These are phyloP conservation scores for Phragmites australis DNA, from an alignment of 176 grass and related monocot genomes.

Conservation along the genomic window DNA sequence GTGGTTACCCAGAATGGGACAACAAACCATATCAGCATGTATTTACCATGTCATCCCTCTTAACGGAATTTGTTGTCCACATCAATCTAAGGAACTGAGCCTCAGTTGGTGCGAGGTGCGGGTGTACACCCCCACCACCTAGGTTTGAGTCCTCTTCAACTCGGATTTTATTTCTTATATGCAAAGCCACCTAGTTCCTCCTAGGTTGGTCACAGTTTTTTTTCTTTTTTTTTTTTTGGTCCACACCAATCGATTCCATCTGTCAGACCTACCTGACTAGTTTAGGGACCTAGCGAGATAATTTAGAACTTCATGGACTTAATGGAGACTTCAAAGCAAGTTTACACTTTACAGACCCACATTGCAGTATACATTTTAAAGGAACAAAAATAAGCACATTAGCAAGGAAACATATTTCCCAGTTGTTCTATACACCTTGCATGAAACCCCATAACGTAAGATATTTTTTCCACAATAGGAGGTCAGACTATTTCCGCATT, in stretches of 20 bases:
- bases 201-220: too few relatives aligned
- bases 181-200: too few relatives aligned
- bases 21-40: neutral
- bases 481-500: neutral
- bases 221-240: too few relatives aligned
- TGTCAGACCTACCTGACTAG: neutral
- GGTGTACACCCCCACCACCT: too few relatives aligned
- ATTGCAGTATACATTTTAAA: conserved; percentile 16
- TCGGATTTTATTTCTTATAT: too few relatives aligned
- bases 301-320: neutral
- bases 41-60: conserved; percentile 5
- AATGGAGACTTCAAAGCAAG: neutral
- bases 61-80: neutral
- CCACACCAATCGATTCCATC: neutral
- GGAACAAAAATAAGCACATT: neutral
- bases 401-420: neutral
- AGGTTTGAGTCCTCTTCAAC: too few relatives aligned
- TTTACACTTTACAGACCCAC: neutral
- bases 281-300: neutral
- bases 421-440: neutral
- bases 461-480: neutral
- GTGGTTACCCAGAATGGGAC: neutral
- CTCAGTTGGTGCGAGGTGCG: too few relatives aligned
- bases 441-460: neutral
- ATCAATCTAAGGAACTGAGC: too few relatives aligned